Evolutionary conservation across 805 yeast genomes (phyloP), one percentile per base, ranked within the genome.

Genomic region (Debaryomyces castellii): DNA sequence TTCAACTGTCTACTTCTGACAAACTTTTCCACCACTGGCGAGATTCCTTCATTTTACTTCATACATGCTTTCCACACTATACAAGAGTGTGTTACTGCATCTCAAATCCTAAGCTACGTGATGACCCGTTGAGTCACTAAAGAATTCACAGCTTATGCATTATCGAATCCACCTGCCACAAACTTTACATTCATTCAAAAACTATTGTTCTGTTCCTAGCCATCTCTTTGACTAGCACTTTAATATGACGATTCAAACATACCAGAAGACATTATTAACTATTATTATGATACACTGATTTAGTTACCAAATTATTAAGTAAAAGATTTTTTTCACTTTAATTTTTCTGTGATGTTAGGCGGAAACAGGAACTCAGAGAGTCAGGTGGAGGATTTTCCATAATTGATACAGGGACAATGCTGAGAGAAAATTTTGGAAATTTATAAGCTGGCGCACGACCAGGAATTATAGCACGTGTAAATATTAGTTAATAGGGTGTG

Each of bases 211-310:
- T 30, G 6, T 8, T 30, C 10, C 20, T 20, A n/a, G 18, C 22
- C 22, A 11, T 11, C 16, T 17, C 9, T 10, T 30, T 17, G 9
- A 41, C 14, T 30, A 20, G 20, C 5, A 17, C 34, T 2, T 14
- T 14, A 30, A 14, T 11, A 30, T 7, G 20, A n/a, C 20, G 14
- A 30, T 24, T 35, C 25, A 40, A 47, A 63, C 69, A 63, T 63
- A 63, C 69, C 67, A 62, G 68, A 56, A 55, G 68, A 63, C 69
- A 63, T 63, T 49, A 48, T 62, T 60, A 49, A 53, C 54, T 49
- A 20, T 45, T 50, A 43, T 39, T 43, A 37, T 47, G 42, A 40
- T 43, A 43, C 39, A 39, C 42, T 44, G 46, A 43, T 47, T 40
- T 40, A 36, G 24, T 25, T 33, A 34, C 23, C 18, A 25, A 23